These are phyloP conservation scores for Trichoderma arundinaceum DNA, from an alignment of 2,329 filamentous ascomycete genomes.

Conservation along the genomic window DNA sequence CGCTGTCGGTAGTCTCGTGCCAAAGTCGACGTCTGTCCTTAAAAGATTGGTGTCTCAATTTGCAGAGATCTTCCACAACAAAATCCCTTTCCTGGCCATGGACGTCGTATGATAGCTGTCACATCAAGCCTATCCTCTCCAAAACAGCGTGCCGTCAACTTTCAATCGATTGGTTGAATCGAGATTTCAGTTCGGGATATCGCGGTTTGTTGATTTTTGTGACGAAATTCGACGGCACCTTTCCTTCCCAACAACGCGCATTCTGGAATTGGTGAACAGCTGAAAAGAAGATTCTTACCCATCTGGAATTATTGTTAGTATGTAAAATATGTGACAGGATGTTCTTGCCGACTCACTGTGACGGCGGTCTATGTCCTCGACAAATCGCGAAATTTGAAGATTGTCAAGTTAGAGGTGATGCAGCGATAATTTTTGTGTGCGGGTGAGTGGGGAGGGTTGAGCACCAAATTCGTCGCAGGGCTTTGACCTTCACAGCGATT, in stretches of 20 bases:
- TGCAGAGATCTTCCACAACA: not conserved
- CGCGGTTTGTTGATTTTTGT: slow-evolving; percentile 9
- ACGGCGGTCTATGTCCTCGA: slow-evolving; percentile 54
- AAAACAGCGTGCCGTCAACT: not conserved
- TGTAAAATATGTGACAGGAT: slow-evolving; percentile 46
- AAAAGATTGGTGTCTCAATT: not conserved
- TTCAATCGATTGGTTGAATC: slow-evolving; percentile 16
- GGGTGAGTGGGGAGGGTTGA: slow-evolving; percentile 49
- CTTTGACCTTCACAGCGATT: slow-evolving; percentile 47
- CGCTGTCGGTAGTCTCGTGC: slow-evolving; percentile 24
- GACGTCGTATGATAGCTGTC: not conserved
- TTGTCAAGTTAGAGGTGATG: slow-evolving; percentile 48
- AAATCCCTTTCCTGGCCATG: not conserved
- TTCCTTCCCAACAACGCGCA: slow-evolving; percentile 31
- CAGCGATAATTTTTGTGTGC: slow-evolving; percentile 52
- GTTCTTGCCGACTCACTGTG: slow-evolving; percentile 53
- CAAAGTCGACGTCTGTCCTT: not conserved
- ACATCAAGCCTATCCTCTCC: not conserved
- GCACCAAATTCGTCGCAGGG: slow-evolving; percentile 44
- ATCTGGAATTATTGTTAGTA: slow-evolving; percentile 58
- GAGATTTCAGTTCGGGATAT: not conserved
- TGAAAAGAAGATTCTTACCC: slow-evolving; percentile 57
- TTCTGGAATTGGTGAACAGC: slow-evolving; percentile 13
- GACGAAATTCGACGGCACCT: slow-evolving; percentile 6
- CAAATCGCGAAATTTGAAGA: slow-evolving; percentile 50